phyloP scores from a whole-genome alignment of 1,139 yeast genomes.

The Scheffersomyces stambukii region DNA sequence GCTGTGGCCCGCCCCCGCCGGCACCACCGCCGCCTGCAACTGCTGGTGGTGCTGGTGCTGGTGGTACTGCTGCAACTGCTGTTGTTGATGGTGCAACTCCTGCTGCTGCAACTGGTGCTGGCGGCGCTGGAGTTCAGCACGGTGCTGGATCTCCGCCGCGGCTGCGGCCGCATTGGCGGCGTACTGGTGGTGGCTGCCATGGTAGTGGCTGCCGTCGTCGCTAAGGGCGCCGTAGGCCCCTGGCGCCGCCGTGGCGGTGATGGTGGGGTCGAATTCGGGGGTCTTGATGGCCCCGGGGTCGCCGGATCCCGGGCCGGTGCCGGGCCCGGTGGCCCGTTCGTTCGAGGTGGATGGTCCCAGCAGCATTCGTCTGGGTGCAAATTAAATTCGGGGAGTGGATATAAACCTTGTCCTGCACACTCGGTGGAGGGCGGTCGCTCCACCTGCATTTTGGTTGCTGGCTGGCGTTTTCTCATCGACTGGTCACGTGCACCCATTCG shows the following conservation, averaged over 20 bases:
- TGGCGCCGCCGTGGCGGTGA: constrained; percentile 11
- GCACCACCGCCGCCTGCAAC: constrained; percentile 4
- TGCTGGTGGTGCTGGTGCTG: constrained; percentile 9
- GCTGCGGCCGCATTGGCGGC: constrained; percentile 13
- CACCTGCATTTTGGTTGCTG: no score
- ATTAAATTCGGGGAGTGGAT: no score
- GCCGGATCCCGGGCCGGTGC: constrained; percentile 28
- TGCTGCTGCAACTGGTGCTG: constrained; percentile 28
- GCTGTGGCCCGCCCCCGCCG: constrained; percentile 5
- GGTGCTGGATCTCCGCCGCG: constrained; percentile 20
- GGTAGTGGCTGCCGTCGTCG: constrained; percentile 22
- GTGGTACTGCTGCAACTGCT: constrained; percentile 11
- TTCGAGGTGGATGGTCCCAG: constrained; percentile 5
- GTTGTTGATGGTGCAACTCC: constrained; percentile 16
- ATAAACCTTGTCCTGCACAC: no score
- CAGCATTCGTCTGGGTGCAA: no score
- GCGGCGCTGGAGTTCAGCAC: constrained; percentile 21
- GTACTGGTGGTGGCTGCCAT: constrained; percentile 18
- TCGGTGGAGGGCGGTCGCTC: no score
- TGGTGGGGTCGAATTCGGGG: constrained; percentile 14
- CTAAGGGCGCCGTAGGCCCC: constrained; percentile 20
- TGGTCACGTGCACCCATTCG: no score
- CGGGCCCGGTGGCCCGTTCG: constrained; percentile 5
- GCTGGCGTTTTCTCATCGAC: no score
- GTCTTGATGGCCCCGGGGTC: constrained; percentile 29